Evolutionary conservation across 2,329 filamentous ascomycete species (phyloP).

Genomic region (Cladosporium sp.): DNA sequence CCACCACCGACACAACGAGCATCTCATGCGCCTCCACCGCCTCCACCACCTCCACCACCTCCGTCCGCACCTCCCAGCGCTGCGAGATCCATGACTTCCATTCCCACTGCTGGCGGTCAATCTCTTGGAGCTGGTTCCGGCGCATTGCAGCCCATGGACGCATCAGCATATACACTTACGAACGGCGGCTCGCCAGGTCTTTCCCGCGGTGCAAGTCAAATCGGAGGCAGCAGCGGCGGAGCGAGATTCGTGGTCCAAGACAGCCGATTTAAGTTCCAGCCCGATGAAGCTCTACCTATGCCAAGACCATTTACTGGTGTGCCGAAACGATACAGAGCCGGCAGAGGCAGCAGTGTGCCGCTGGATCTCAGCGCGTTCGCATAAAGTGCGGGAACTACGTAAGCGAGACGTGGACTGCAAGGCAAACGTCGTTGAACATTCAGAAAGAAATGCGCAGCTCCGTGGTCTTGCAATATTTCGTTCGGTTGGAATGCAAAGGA

Average conservation of each 20-base stretch:
- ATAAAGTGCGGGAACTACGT: conserved; percentile 23
- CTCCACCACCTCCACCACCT: conserved; percentile 12
- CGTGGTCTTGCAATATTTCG: background rate
- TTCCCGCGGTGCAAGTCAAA: conserved; percentile 1
- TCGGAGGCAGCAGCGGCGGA: background rate
- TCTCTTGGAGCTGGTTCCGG: conserved; percentile 4
- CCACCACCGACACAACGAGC: conserved; percentile 40
- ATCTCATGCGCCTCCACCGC: conserved; percentile 2
- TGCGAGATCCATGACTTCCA: conserved; percentile 21
- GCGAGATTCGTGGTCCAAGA: conserved; percentile 65
- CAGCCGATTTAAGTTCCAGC: conserved; percentile 80
- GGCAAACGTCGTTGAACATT: background rate
- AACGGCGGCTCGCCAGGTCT: conserved; percentile 13
- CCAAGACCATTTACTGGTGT: conserved; percentile 78
- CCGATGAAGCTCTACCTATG: conserved; percentile 78
- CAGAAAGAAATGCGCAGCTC: background rate
- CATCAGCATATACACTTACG: conserved; percentile 17
- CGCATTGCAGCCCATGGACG: conserved; percentile 18
- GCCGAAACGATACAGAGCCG: conserved; percentile 79
- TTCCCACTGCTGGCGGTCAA: conserved; percentile 32
- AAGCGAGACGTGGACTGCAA: background rate
- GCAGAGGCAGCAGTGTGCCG: conserved; percentile 90
- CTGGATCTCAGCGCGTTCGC: conserved; percentile 70
- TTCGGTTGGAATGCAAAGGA: background rate
- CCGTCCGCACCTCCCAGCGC: conserved; percentile 22